These are phyloP conservation scores for Fulvia fulva DNA, from an alignment of 2,329 filamentous ascomycete species.

Conservation along the genomic window DNA sequence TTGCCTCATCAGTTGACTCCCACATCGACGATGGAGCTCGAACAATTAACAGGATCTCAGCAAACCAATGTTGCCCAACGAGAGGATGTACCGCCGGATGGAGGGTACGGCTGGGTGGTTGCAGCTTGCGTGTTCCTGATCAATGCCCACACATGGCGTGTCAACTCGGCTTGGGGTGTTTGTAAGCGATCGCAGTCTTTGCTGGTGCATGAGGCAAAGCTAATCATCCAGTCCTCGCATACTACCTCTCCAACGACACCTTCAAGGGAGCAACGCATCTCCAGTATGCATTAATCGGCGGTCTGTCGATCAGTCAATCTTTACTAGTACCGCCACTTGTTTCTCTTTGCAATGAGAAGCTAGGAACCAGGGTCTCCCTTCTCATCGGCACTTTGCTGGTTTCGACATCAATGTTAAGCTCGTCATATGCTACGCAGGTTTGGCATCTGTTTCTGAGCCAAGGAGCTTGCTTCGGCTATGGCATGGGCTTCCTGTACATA, in stretches of 20 bases:
- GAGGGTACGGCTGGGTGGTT: slow-evolving; percentile 59
- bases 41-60: slow-evolving; percentile 6
- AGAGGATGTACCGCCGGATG: slow-evolving; percentile 42
- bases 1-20: neutral
- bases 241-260: slow-evolving; percentile 63
- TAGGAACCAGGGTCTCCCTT: slow-evolving; percentile 62
- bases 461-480: slow-evolving; percentile 71
- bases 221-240: slow-evolving; percentile 53
- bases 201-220: too few relatives aligned
- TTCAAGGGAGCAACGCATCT: slow-evolving; percentile 63
- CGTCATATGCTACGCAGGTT: slow-evolving; percentile 64
- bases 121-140: slow-evolving; percentile 39
- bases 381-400: slow-evolving; percentile 63
- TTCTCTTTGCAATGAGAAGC: slow-evolving; percentile 56
- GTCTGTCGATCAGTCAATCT: slow-evolving; percentile 62
- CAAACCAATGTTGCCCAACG: slow-evolving; percentile 18
- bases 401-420: slow-evolving; percentile 61
- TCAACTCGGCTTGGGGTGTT: slow-evolving; percentile 60
- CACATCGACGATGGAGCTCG: slow-evolving; percentile 5
- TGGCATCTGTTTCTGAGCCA: slow-evolving; percentile 76
- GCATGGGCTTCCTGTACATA: slow-evolving; percentile 74
- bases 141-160: slow-evolving; percentile 37
- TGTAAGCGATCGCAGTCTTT: slow-evolving; percentile 39
- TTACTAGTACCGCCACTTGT: slow-evolving; percentile 66
- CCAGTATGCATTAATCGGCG: slow-evolving; percentile 74